phyloP scores from a whole-genome alignment of 2,329 filamentous ascomycete genomes.

The Pseudomassariella vexata region DNA sequence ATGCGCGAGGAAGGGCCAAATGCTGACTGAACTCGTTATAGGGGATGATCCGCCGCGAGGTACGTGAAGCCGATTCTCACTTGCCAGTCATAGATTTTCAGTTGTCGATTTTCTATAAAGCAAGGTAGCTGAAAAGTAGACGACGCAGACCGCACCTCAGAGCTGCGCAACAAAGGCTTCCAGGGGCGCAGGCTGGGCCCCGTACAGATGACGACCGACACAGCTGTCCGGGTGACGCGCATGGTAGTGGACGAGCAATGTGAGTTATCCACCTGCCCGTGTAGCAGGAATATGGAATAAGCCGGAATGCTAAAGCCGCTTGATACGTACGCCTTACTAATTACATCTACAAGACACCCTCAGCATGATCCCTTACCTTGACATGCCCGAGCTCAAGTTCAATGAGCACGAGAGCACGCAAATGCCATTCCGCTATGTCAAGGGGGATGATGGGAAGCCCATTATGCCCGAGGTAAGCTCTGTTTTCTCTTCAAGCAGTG shows the following conservation, averaged over 20 bases:
- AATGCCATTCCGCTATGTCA: conserved; percentile 98
- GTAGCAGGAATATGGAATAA: too few relatives aligned
- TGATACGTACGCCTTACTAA: too few relatives aligned
- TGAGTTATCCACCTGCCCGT: conserved; percentile 37
- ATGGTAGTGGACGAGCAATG: conserved; percentile 81
- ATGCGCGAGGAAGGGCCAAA: background rate
- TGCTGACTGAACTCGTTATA: conserved; percentile 28
- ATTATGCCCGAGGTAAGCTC: conserved; percentile 81
- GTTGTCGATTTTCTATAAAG: background rate
- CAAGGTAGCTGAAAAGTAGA: conserved; percentile 13
- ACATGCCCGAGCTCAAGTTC: conserved; percentile 85
- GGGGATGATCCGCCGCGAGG: conserved; percentile 91
- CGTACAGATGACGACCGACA: conserved; percentile 98
- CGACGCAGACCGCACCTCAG: conserved; percentile 78
- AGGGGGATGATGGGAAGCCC: conserved; percentile 65
- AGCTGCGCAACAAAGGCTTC: conserved; percentile 90
- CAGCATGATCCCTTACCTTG: conserved; percentile 73
- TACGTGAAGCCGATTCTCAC: conserved; percentile 35
- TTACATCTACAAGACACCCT: conserved; percentile 55
- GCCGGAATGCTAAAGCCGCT: too few relatives aligned
- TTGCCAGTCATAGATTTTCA: too few relatives aligned
- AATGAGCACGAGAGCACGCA: conserved; percentile 89
- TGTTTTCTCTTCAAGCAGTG: conserved; percentile 1
- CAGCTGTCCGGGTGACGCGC: conserved; percentile 87
- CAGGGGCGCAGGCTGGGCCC: conserved; percentile 80